Base-by-base conservation (phyloP, 2,329 filamentous ascomycete species). In the Diplodia intermedia region DNA sequence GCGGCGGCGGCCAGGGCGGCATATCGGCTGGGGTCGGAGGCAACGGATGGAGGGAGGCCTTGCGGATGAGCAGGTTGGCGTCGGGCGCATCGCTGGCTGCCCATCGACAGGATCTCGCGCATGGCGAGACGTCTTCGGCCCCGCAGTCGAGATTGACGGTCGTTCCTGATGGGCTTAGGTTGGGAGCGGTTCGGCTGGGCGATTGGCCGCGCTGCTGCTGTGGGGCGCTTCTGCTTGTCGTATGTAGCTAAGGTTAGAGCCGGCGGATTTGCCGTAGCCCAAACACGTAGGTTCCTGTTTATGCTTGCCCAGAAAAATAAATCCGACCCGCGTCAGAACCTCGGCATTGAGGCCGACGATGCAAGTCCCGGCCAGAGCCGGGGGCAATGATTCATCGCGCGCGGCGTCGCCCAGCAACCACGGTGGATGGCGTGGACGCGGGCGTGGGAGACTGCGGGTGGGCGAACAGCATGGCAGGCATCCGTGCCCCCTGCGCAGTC, bases 151-250 rank as follows among this genome's bases (percentile, higher is more conserved):
- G 57, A 61, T 61, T 61, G 40, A 61, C 57, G 23, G 40, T 20
- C 15, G 57, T 61, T 61, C 57, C 57, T 50, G 57, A 61, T 50
- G 57, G 57, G 57, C 57, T 61, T 61, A 61, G 57, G 26, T 49
- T 29, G 20, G n/a, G 12, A n/a, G 57, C 15, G 40, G 20, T 33
- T 29, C 26, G 9, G 57, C 15, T 11, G 26, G 57, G 26, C 40
- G 57, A 61, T 61, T 61, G 57, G 57, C 14, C 57, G 57, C 7
- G 57, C 40, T 11, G 57, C 40, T 18, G n/a, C n/a, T 6, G 57
- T 61, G 57, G 57, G 38, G 23, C 57, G 14, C 23, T 20, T 14
- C 57, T 33, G 29, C 33, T 33, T 43, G 57, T 61, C 40, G 57
- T 15, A 18, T 29, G 56, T 49, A 50, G 57, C 31, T 61, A 33